Evolutionary conservation across 176 grass and related monocot species (phyloP), one percentile per base, ranked within the genome.

Genomic region (Oryza coarctata): DNA sequence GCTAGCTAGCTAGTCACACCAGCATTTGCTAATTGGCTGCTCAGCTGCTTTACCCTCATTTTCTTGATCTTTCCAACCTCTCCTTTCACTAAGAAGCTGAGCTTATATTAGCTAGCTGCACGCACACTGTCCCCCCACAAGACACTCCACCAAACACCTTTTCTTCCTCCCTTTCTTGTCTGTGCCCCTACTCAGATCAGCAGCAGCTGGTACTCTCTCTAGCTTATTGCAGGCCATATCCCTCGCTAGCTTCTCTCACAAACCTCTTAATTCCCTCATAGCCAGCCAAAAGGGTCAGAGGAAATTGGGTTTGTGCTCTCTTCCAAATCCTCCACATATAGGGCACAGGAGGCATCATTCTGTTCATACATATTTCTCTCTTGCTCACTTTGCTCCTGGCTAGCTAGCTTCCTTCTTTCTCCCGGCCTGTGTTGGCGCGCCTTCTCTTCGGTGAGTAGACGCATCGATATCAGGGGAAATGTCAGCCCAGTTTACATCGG

Each of bases 401-500:
- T 55, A 60, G 22, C 55, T 25, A 60, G 55, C 34, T 33, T 33
- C 66, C 38, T 73, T 34, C 7, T 11, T 39, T 9, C 23, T 32
- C 57, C 55, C 62, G 38, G 50, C 18, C 22, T 25, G 14, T 60
- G 17, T 55, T 8, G 49, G 6, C 18, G 45, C 15, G 14, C 20
- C 50, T 55, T 22, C 66, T 33, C 47, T 30, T 77, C 43, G 11
- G 65, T 15, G 17, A 49, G 27, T 49, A 41, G 40, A 65, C 55
- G 13, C 79, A 52, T 79, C 9, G n/a, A 84, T 68, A 88, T 77
- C 80, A 35, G 23, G 31, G 72, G 41, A 74, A 85, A 94, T 94
- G 91, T 94, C 91, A 23, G 39, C 74, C n/a, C 91, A 92, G 76
- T 87, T 88, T 80, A 78, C 79, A 63, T 77, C 84, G 25, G 94